Evolutionary conservation across 139 green algal species (phyloP), one percentile per base, ranked within the genome.

Genomic region (Nannochloris sp.): DNA sequence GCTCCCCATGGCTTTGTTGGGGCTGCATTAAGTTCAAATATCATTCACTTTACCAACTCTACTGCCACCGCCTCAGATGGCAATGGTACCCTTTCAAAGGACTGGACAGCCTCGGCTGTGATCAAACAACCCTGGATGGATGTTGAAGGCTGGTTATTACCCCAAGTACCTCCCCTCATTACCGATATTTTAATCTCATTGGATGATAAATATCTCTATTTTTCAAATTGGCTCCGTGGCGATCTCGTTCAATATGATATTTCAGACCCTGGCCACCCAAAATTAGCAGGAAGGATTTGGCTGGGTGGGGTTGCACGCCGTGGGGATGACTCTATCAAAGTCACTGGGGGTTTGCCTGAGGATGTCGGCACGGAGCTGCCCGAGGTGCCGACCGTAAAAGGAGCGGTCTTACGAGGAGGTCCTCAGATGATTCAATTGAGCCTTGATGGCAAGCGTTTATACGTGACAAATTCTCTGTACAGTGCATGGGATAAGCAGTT

Each of bases 381-480:
- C 4, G 63, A 79, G 44, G 35, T 71, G 7, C 74, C 76, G 4
- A 69, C 61, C 7, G 66, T 90, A 3, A 61, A 86, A 65, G 88
- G 88, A 6, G 34, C 81, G 36, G 35, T 74, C 64, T 72, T 95
- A 60, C 78, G 73, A 37, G 88, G 88, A 3, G 87, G 87, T 6
- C 88, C 88, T 6, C 88, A 95, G 80, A 95, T 95, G 88, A 54
- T 95, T 1, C 87, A 94, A 71, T 78, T 94, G 30, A 77, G 72
- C 57, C 76, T 92, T 57, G 87, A 93, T 69, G n/a, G n/a, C 39
- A 84, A 81, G 64, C 78, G 88, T 6, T 71, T 95, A 55, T 95
- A 95, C 70, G 79, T 90, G 27, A 92, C 86, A 64, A 90, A 88
- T 67, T 71, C 37, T 25, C 77, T 92, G 24, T 85, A 87, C 70